Evolutionary conservation across 768 basidiomycete genomes (phyloP).

Genomic region (Calocybe gangraenosa): DNA sequence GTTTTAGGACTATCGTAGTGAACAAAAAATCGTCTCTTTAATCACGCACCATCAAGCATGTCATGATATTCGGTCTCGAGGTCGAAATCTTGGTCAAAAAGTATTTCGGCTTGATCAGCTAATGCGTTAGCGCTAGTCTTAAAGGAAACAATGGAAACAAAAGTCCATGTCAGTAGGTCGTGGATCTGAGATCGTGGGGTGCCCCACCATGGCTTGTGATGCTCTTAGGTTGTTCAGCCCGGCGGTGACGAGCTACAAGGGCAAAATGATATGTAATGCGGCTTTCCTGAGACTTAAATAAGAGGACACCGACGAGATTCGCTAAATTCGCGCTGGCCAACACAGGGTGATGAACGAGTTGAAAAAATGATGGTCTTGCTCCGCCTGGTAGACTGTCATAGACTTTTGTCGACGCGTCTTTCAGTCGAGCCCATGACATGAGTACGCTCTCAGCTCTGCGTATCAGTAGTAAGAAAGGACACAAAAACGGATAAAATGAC

Average conservation of each 20-base stretch:
- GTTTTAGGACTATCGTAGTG: too few species aligned
- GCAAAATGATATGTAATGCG: background rate
- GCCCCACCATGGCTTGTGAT: slow-evolving; percentile 50
- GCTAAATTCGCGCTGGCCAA: slow-evolving; percentile 54
- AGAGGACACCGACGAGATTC: slow-evolving; percentile 33
- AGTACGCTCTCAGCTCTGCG: slow-evolving; percentile 55
- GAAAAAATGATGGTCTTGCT: slow-evolving; percentile 60
- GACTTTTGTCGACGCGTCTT: slow-evolving; percentile 45
- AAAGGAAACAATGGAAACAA: too few species aligned
- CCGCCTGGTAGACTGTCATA: slow-evolving; percentile 46
- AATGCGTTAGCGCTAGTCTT: slow-evolving; percentile 53
- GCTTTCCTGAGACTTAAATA: too few species aligned
- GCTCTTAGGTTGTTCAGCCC: slow-evolving; percentile 59
- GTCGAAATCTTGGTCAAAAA: slow-evolving; percentile 61
- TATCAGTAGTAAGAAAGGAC: too few species aligned
- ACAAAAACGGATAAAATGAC: background rate
- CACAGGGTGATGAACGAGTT: slow-evolving; percentile 66
- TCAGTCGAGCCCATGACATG: slow-evolving; percentile 44
- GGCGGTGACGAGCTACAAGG: slow-evolving; percentile 43
- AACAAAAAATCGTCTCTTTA: background rate
- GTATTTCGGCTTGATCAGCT: slow-evolving; percentile 48
- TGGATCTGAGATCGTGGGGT: background rate
- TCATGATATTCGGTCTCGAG: slow-evolving; percentile 58
- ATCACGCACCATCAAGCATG: slow-evolving; percentile 44
- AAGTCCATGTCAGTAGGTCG: too few species aligned